Conservation (phyloP, 495 filamentous ascomycete genomes). For the Aspergillus kassunensis region DNA sequence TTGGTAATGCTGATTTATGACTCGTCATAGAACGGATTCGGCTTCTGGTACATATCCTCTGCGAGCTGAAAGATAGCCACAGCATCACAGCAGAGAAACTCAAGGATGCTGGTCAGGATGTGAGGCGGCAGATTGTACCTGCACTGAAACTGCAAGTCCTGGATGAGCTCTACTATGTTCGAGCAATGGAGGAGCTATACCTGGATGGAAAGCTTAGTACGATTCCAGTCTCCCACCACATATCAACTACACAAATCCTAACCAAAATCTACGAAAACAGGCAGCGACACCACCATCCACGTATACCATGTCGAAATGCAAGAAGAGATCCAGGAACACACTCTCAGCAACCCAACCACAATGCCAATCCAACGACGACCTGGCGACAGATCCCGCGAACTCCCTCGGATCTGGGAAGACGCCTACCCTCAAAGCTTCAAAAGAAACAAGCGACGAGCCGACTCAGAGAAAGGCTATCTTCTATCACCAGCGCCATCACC, state of each 20-base stretch:
- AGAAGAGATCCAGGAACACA: conserved; percentile 14
- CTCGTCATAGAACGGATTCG: conserved; percentile 50
- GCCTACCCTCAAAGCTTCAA: background rate
- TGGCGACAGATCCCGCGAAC: background rate
- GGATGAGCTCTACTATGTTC: conserved; percentile 66
- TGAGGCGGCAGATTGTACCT: conserved; percentile 36
- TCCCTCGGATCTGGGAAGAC: background rate
- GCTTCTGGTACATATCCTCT: conserved; percentile 60
- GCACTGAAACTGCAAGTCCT: conserved; percentile 38
- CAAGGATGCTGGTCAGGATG: conserved; percentile 41
- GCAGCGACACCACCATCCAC: conserved; percentile 20
- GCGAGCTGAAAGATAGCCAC: conserved; percentile 39
- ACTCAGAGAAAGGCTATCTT: conserved; percentile 2
- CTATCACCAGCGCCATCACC: conserved; percentile 18
- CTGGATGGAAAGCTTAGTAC: conserved; percentile 58
- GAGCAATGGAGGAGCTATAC: conserved; percentile 58
- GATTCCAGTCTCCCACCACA: no score
- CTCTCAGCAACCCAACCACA: background rate
- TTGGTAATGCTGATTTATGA: conserved; percentile 5
- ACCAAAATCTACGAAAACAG: no score
- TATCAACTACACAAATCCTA: conserved; percentile 1
- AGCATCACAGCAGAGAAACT: conserved; percentile 41
- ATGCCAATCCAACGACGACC: conserved; percentile 4
- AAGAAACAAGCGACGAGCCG: conserved; percentile 10
- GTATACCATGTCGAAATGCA: conserved; percentile 23